A percentile compares a stretch with the other conserved stretches of the same genome.
Evolutionary conservation across 2,329 filamentous ascomycete genomes (phyloP).

Genomic region (Dactylellina cionopaga): DNA sequence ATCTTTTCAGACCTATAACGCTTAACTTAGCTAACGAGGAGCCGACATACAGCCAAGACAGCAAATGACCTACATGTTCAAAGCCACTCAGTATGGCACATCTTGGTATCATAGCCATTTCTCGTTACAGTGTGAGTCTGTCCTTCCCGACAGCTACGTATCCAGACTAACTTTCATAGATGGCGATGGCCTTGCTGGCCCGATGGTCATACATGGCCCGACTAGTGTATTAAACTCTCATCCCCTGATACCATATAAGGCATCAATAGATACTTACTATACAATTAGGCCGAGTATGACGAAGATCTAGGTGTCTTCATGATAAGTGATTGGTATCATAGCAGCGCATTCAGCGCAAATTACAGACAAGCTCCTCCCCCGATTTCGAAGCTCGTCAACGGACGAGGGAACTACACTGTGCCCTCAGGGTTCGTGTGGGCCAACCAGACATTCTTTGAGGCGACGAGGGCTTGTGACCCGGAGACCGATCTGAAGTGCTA

Average conservation of each 20-base stretch:
- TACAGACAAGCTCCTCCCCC: constrained; percentile 51
- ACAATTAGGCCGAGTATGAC: constrained; percentile 31
- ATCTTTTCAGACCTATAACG: not conserved
- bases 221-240: not conserved
- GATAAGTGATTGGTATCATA: constrained; percentile 58
- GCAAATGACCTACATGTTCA: constrained; percentile 61
- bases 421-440: constrained; percentile 13
- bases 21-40: not conserved
- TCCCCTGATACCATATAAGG: not conserved
- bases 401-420: constrained; percentile 58
- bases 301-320: constrained; percentile 58
- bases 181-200: constrained; percentile 36
- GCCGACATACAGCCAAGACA: not conserved
- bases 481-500: not conserved
- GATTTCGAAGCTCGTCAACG: constrained; percentile 54
- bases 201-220: constrained; percentile 51
- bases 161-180: not conserved
- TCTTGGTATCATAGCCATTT: constrained; percentile 54
- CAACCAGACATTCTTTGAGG: not conserved
- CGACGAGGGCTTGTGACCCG: not conserved
- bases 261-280: not conserved
- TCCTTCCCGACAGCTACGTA: not conserved
- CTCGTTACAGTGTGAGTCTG: not conserved
- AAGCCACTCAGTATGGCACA: constrained; percentile 59
- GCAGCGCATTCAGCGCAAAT: constrained; percentile 53